Base-by-base conservation (phyloP, 2,329 filamentous ascomycete species). In the Plectosphaerella cucumerina region DNA sequence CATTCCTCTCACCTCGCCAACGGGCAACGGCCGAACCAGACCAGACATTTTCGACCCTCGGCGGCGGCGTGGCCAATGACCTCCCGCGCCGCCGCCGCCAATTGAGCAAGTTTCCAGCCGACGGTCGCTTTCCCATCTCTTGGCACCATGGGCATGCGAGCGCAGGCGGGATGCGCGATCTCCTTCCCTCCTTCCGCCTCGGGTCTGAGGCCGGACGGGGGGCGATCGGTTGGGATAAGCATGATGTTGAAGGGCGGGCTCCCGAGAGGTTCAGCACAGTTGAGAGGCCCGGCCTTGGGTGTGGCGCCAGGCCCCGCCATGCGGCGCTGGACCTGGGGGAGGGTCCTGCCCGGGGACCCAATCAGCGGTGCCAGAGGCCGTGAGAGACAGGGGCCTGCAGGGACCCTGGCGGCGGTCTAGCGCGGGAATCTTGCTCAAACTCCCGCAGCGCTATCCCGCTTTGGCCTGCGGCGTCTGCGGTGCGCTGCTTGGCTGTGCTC, bases 71-170 rank as follows among this genome's bases (percentile, higher is more conserved):
- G 44, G 8, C 54, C 54, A 54, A 54, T 55, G n/a, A 47, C 46
- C 4, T 37, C 5, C 39, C 15, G 26, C 51, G 51, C n/a, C n/a
- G n/a, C n/a, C n/a, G n/a, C n/a, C n/a, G n/a, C 55, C 55, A 58
- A 59, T 57, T 60, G 59, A 60, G 59, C 59, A 61, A 58, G 56
- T 56, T 56, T 46, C 46, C 20, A 15, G 34, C n/a, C 46, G 42
- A 31, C 37, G 12, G 45, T n/a, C 45, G 31, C 15, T 18, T 14
- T 18, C 34, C 34, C 17, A 35, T 21, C n/a, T 31, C 26, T 37
- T 22, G 26, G 23, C 26, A 37, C 23, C 21, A 33, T 22, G 48
- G 22, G 22, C 26, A 31, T 5, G 3, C 26, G n/a, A n/a, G n/a
- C 26, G 26, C 26, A 31, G 9, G 26, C 26, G 26, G 8, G 26